These are phyloP conservation scores for Zygosaccharomyces gambellarensis DNA, from an alignment of 805 yeast genomes.

Conservation along the genomic window DNA sequence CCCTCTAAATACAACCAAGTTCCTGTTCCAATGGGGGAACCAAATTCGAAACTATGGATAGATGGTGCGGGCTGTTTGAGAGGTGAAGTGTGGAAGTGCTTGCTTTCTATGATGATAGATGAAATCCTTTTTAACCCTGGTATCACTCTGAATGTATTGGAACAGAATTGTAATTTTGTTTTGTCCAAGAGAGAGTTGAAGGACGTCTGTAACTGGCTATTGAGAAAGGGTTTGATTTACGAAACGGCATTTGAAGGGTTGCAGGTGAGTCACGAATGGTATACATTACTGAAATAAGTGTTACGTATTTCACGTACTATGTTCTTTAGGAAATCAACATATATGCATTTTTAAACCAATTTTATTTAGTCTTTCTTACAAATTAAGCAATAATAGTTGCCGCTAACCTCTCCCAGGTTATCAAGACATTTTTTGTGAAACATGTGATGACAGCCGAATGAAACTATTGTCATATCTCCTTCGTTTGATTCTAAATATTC, in stretches of 20 bases:
- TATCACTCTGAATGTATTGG: conserved; percentile 30
- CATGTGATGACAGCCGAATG: conserved; percentile 32
- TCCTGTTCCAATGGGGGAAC: conserved; percentile 53
- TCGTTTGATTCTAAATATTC: background rate
- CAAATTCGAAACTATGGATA: conserved; percentile 70
- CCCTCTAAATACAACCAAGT: conserved; percentile 9
- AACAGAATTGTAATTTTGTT: conserved; percentile 23
- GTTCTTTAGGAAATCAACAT: background rate
- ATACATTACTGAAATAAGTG: conserved; percentile 12
- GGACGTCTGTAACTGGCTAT: conserved; percentile 44
- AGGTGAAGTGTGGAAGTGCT: conserved; percentile 52
- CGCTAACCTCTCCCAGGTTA: conserved; percentile 26
- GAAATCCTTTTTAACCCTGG: conserved; percentile 55
- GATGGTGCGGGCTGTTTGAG: conserved; percentile 60
- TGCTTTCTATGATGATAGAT: conserved; percentile 45
- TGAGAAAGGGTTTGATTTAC: conserved; percentile 27
- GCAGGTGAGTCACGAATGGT: conserved; percentile 25
- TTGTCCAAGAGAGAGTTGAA: conserved; percentile 38
- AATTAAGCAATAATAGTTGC: conserved; percentile 20
- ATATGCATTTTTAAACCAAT: background rate
- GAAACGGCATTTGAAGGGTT: conserved; percentile 21
- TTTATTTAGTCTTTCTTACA: conserved; percentile 12
- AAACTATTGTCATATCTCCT: conserved; percentile 7
- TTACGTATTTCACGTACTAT: background rate
- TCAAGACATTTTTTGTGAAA: conserved; percentile 28